Percentiles rank a stretch among this genome's conserved stretches.
Conservation (phyloP, 2,329 filamentous ascomycete species). For the Mycocentrospora acerina region DNA sequence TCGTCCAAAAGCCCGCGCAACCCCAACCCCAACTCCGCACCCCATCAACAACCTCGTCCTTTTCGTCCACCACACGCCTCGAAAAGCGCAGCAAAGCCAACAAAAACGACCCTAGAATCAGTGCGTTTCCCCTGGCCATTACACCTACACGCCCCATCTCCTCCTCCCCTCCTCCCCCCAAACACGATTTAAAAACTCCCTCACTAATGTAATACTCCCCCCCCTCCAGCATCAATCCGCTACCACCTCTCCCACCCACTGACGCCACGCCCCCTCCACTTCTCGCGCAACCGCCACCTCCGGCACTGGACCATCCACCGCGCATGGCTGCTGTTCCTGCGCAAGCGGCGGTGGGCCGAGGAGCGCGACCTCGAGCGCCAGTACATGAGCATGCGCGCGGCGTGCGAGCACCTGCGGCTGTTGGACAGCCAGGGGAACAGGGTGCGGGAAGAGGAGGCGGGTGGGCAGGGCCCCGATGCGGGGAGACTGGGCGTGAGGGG, state of each 20-base stretch:
- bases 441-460: constrained; percentile 51
- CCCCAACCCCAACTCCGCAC: constrained; percentile 12
- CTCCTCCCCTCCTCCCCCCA: not conserved
- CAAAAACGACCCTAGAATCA: constrained; percentile 33
- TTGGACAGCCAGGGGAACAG: constrained; percentile 47
- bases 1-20: constrained; percentile 14
- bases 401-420: constrained; percentile 78
- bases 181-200: not conserved
- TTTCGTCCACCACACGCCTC: constrained; percentile 33
- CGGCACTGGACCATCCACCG: constrained; percentile 99
- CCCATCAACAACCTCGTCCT: constrained; percentile 19
- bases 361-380: constrained; percentile 73
- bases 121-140: constrained; percentile 20
- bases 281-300: constrained; percentile 82
- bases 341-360: constrained; percentile 64
- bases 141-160: not conserved
- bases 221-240: constrained; percentile 61
- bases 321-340: constrained; percentile 81
- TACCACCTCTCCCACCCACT: constrained; percentile 70
- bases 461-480: constrained; percentile 54
- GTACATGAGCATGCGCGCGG: constrained; percentile 79
- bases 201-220: constrained; percentile 1
- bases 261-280: constrained; percentile 76
- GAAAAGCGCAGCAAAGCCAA: constrained; percentile 29
- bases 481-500: constrained; percentile 28